Conservation (phyloP, 306 rosid genomes). For the Cyamopsis tetragonoloba region DNA sequence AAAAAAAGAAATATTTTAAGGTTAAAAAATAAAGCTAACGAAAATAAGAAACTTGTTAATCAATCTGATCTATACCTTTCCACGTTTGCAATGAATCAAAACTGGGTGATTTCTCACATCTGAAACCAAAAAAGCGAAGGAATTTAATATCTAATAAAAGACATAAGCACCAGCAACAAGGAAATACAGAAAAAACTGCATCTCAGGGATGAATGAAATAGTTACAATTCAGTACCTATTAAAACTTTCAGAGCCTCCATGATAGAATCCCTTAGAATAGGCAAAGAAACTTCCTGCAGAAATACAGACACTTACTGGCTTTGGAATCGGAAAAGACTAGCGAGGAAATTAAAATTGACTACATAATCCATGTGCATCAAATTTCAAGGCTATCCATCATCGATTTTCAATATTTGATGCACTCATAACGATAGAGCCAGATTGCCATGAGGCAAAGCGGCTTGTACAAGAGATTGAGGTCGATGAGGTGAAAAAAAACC, state of each 20-base stretch:
- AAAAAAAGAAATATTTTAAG: not conserved
- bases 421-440: too few species aligned
- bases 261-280: conserved; percentile 52
- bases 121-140: conserved; percentile 15
- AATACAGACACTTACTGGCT: not conserved
- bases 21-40: not conserved
- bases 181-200: not conserved
- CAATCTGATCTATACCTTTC: conserved; percentile 37
- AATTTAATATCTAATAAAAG: conserved; percentile 5
- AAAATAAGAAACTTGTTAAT: not conserved
- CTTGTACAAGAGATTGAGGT: too few species aligned
- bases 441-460: too few species aligned
- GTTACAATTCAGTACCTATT: conserved; percentile 42
- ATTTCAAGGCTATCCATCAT: not conserved
- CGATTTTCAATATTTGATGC: not conserved
- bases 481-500: not conserved
- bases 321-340: not conserved
- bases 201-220: not conserved
- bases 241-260: conserved; percentile 73
- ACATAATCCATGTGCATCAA: conserved; percentile 18
- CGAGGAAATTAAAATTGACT: not conserved
- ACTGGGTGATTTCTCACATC: conserved; percentile 53
- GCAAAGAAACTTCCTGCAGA: conserved; percentile 60
- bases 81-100: conserved; percentile 46
- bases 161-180: not conserved